Conservation (phyloP, 768 basidiomycete species). For the Mycena crocata region DNA sequence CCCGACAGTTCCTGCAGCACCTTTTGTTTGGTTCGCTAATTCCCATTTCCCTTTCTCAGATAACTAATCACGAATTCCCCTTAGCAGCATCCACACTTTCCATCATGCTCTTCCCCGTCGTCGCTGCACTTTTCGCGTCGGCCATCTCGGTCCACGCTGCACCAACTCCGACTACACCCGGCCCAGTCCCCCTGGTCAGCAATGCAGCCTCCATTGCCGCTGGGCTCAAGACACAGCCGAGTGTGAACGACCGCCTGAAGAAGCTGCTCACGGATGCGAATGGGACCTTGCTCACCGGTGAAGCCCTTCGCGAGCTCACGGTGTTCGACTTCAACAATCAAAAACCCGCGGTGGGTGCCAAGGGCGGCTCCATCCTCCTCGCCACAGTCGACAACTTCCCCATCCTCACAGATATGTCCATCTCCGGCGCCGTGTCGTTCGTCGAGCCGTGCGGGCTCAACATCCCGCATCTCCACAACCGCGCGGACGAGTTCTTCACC, state of each 20-base stretch:
- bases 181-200: background rate
- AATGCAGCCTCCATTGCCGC: background rate
- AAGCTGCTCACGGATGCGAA: background rate
- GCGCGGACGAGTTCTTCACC: background rate
- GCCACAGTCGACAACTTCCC: constrained; percentile 14
- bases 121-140: background rate
- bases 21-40: too few relatives aligned
- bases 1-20: too few relatives aligned
- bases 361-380: constrained; percentile 11
- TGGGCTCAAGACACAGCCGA: background rate
- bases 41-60: too few relatives aligned
- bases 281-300: constrained; percentile 1
- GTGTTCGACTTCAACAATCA: constrained; percentile 13
- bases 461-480: background rate
- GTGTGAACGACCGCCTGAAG: background rate
- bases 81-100: too few relatives aligned
- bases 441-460: constrained; percentile 2
- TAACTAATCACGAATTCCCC: too few relatives aligned
- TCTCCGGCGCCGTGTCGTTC: background rate
- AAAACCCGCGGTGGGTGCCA: background rate
- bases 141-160: background rate
- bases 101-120: background rate
- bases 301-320: background rate
- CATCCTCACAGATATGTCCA: background rate
- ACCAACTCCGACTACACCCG: background rate